These are phyloP conservation scores for Dentipellis sp. DNA, from an alignment of 768 basidiomycete genomes.

Conservation along the genomic window DNA sequence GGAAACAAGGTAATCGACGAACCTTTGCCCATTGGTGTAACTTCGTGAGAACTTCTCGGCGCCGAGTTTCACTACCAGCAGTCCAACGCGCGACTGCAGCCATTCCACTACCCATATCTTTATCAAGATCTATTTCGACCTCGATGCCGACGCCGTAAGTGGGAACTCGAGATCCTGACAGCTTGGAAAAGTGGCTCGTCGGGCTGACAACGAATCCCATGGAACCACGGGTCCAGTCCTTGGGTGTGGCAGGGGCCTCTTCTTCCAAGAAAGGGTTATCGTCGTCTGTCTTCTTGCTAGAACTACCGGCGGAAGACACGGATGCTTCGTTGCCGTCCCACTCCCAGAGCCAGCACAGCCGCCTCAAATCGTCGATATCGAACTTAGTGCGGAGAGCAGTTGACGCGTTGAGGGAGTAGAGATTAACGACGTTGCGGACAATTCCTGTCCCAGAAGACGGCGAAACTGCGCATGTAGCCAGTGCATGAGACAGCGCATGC, in stretches of 20 bases:
- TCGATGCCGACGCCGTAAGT: conserved; percentile 84
- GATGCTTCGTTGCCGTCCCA: conserved; percentile 49
- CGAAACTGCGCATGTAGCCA: conserved; percentile 74
- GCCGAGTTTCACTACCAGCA: conserved; percentile 52
- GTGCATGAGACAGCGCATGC: conserved; percentile 76
- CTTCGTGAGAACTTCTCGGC: conserved; percentile 47
- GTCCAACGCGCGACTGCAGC: conserved; percentile 87
- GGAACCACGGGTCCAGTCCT: conserved; percentile 72
- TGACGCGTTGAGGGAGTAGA: conserved; percentile 62
- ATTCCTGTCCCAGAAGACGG: conserved; percentile 69
- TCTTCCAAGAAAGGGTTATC: conserved; percentile 20
- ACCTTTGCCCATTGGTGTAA: conserved; percentile 60
- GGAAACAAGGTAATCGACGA: conserved; percentile 12
- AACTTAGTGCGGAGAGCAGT: conserved; percentile 56
- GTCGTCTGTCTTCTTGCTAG: conserved; percentile 9
- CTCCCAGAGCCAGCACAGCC: conserved; percentile 86
- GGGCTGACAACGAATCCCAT: conserved; percentile 74
- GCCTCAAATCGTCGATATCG: conserved; percentile 56
- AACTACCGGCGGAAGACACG: conserved; percentile 19
- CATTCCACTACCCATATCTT: conserved; percentile 76
- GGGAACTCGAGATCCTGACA: conserved; percentile 55
- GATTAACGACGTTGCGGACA: conserved; percentile 71
- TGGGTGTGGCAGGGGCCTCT: conserved; percentile 23
- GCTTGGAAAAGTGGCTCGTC: conserved; percentile 64
- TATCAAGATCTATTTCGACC: conserved; percentile 79